Evolutionary conservation across 2,329 filamentous ascomycete species (phyloP).

Genomic region (Cytospora mali): DNA sequence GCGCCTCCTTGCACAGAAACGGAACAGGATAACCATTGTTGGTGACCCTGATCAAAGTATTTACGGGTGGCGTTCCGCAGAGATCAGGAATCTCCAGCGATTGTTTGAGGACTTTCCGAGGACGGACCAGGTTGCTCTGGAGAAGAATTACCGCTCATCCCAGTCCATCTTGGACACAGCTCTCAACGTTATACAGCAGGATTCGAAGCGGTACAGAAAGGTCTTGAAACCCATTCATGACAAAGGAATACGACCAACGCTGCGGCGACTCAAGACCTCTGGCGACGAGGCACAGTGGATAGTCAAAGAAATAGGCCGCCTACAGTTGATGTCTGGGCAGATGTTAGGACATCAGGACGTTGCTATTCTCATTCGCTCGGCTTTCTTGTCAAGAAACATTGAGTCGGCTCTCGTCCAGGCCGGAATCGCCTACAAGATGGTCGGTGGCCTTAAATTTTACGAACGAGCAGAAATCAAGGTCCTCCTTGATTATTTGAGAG

Average conservation of each 20-base stretch:
- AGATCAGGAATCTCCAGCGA: conserved; percentile 82
- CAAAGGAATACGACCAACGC: conserved; percentile 76
- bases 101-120: conserved; percentile 76
- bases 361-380: conserved; percentile 84
- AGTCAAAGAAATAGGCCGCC: conserved; percentile 76
- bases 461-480: conserved; percentile 88
- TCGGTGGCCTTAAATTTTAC: conserved; percentile 87
- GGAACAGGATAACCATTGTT: conserved; percentile 84
- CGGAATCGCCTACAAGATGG: conserved; percentile 88
- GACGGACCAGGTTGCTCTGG: conserved; percentile 80
- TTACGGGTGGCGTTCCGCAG: conserved; percentile 91
- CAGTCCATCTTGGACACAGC: conserved; percentile 80
- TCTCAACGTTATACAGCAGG: conserved; percentile 87
- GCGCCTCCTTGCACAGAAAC: conserved; percentile 76
- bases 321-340: conserved; percentile 69
- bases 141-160: conserved; percentile 94
- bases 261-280: conserved; percentile 72
- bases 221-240: conserved; percentile 77
- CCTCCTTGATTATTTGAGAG: conserved; percentile 83
- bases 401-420: conserved; percentile 79
- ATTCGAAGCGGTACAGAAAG: conserved; percentile 78
- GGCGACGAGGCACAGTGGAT: conserved; percentile 85
- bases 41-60: conserved; percentile 98
- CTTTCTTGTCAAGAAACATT: conserved; percentile 80
- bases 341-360: conserved; percentile 77